Evolutionary conservation across 257 asterid genomes (phyloP), one percentile per base, ranked within the genome.

Genomic region (Solanum corneliomulleri): DNA sequence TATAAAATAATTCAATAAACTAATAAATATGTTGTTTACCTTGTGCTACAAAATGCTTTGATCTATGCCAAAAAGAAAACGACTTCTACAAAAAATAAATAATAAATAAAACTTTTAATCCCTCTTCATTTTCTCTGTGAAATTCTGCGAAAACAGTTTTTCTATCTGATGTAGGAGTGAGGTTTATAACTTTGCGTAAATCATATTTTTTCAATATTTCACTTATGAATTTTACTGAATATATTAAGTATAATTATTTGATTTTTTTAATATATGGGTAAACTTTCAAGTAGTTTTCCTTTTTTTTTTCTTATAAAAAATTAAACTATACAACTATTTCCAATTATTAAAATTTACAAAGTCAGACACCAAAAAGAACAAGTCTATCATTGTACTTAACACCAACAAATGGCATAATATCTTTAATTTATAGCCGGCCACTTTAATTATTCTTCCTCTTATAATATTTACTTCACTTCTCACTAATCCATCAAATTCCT

Each of bases 341-440:
- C 75, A 64, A 49, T 4, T 62, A 62, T 18, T 58, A 70, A 76
- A 39, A 70, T 15, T 49, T 66, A 20, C 70, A 82, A 41, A 80
- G 52, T 88, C 88, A 88, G 95, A 93, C 96, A 90, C 37, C 44
- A 23, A 86, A 93, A 90, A 90, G 98, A 94, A 94, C 95, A 93
- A 95, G 94, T 92, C 97, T 35, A n/a, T 85, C 96, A 88, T 95
- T 89, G 98, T 88, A 90, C 91, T 90, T 88, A 33, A 87, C 98
- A 72, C 92, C 98, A 80, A 90, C 97, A 93, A 86, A 77, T 94
- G 97, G 88, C 96, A 87, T 88, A 76, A 2, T 91, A 88, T 91
- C 35, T 45, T 60, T 62, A 58, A 20, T 86, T 89, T 74, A 16
- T 7, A 37, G 97, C 98, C 96, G 94, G 98, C 97, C 83, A 7